Evolutionary conservation across 2,329 filamentous ascomycete species (phyloP).

Genomic region (Sclerotinia borealis): DNA sequence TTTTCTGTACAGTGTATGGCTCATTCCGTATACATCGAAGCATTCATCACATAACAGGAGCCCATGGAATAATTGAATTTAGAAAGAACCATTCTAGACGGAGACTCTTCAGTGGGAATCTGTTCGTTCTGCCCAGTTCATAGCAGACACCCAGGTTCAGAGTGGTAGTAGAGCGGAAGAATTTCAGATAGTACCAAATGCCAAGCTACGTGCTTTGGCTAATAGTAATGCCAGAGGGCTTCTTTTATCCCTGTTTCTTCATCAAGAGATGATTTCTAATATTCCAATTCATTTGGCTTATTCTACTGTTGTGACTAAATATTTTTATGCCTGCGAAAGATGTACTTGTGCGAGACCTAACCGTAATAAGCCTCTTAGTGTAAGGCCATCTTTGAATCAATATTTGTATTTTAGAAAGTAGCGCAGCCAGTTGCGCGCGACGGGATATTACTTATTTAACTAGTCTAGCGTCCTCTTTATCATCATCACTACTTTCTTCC

Average conservation of each 20-base stretch:
- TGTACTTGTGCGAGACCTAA: constrained; percentile 2
- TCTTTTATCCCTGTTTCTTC: constrained; percentile 17
- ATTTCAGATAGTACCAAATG: constrained; percentile 21
- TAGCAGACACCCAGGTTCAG: background rate
- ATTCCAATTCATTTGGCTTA: background rate
- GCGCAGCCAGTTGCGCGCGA: background rate
- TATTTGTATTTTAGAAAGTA: constrained; percentile 4
- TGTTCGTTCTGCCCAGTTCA: constrained; percentile 4
- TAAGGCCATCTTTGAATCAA: background rate
- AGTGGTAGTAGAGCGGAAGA: constrained; percentile 4
- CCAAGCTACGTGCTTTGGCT: constrained; percentile 22
- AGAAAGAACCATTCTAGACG: constrained; percentile 1
- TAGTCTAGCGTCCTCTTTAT: constrained; percentile 29
- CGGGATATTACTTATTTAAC: constrained; percentile 25
- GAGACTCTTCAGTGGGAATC: constrained; percentile 6
- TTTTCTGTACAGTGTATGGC: constrained; percentile 16
- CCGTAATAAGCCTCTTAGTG: constrained; percentile 17
- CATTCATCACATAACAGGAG: constrained; percentile 3
- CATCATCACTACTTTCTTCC: constrained; percentile 29
- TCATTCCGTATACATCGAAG: constrained; percentile 10
- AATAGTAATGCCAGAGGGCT: constrained; percentile 23
- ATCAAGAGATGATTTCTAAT: constrained; percentile 5
- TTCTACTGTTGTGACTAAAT: constrained; percentile 20
- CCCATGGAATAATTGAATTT: background rate
- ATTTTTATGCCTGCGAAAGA: constrained; percentile 11